Conservation (phyloP, 2,329 filamentous ascomycete genomes). For the Dothistroma septosporum region DNA sequence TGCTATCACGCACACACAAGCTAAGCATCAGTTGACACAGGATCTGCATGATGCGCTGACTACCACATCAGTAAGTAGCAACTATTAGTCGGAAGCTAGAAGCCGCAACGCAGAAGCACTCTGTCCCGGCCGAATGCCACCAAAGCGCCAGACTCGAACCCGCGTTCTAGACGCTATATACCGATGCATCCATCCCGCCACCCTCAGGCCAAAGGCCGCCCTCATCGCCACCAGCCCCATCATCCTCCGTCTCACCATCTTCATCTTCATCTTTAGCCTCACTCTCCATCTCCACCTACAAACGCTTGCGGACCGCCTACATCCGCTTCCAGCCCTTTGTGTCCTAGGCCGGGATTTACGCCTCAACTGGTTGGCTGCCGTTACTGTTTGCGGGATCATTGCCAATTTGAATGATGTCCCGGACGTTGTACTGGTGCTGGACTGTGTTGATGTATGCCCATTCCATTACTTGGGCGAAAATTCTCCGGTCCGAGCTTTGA, state of each 20-base stretch:
- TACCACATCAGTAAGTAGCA: not conserved
- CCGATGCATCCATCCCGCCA: too few species aligned
- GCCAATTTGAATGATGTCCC: not conserved
- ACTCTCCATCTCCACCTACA: not conserved
- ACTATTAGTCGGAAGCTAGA: not conserved
- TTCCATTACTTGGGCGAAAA: conserved; percentile 8
- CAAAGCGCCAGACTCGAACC: too few species aligned
- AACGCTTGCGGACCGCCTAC: not conserved
- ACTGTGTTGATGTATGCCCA: conserved; percentile 7
- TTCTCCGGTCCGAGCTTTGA: conserved; percentile 8
- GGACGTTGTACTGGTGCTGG: not conserved
- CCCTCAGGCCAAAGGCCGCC: too few species aligned
- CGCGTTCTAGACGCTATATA: too few species aligned
- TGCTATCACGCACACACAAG: not conserved
- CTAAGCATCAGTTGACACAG: not conserved
- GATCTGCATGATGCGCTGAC: not conserved
- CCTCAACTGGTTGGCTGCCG: not conserved
- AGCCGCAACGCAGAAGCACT: not conserved
- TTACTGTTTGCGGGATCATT: not conserved
- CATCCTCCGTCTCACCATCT: too few species aligned
- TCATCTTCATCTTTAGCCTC: not conserved
- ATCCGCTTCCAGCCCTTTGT: not conserved
- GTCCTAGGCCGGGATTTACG: not conserved
- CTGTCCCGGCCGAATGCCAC: too few species aligned
- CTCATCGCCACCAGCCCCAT: too few species aligned